phyloP scores from a whole-genome alignment of 2,329 filamentous ascomycete species.

The Aspergillus ochraceus region DNA sequence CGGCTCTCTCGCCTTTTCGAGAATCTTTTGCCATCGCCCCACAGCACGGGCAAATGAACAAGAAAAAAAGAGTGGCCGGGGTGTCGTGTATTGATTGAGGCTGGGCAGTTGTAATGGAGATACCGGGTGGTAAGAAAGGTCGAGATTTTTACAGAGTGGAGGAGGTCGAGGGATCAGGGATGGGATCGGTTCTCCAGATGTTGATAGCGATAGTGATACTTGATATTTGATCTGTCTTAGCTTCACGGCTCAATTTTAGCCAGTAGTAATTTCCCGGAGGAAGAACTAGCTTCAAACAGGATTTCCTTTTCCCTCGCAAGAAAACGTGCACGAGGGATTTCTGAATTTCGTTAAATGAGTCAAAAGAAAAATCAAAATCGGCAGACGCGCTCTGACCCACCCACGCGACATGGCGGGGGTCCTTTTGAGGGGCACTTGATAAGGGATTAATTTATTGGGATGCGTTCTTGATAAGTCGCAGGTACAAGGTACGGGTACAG shows the following conservation, averaged over 20 bases:
- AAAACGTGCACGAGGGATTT: slow-evolving; percentile 1
- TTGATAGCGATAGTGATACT: no score
- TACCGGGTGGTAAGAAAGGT: slow-evolving; percentile 4
- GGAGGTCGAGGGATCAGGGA: no score
- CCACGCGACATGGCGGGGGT: slow-evolving; percentile 25
- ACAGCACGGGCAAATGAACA: slow-evolving; percentile 14
- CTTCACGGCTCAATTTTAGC: no score
- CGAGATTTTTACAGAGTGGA: no score
- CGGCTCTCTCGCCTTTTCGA: slow-evolving; percentile 23
- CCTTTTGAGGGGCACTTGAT: slow-evolving; percentile 23
- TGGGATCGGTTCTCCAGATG: no score
- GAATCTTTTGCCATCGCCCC: slow-evolving; percentile 36
- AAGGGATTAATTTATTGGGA: slow-evolving; percentile 8
- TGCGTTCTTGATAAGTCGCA: slow-evolving; percentile 19
- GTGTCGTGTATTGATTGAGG: no score
- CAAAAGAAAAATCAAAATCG: slow-evolving; percentile 11
- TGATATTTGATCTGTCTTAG: no score
- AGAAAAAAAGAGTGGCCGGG: background rate
- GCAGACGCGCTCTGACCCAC: slow-evolving; percentile 23
- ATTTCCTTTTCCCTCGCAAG: background rate
- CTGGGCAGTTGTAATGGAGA: background rate
- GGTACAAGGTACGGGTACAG: slow-evolving; percentile 9
- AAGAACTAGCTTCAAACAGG: no score
- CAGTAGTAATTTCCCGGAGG: no score
- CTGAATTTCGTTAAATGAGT: background rate